Evolutionary conservation across 306 rosid species (phyloP), one percentile per base, ranked within the genome.

Genomic region (Ormosia emarginata): DNA sequence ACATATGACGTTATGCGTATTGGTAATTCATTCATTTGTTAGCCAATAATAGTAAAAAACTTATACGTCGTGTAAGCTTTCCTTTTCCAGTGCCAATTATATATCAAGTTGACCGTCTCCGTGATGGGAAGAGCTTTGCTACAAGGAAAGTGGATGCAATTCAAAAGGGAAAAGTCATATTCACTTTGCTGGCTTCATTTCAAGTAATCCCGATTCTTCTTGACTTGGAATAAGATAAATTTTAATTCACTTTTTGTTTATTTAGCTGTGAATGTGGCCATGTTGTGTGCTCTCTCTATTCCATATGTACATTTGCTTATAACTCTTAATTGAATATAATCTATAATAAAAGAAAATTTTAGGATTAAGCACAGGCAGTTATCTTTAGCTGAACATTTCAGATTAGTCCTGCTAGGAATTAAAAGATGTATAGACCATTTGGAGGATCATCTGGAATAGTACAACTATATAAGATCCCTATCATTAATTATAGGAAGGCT

Each of bases 51-150:
- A 49, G 70, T 63, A 15, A 50, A 71, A 34, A 36, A 11, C 2
- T 5, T 61, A 43, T 56, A 79, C 69, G 0, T 8, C 6, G 3
- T 81, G 14, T 53, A 29, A 75, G 58, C 18, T 73, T 74, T 80
- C 59, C 58, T 80, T 80, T 82, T 88, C 79, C 90, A 95, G 99
- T 90, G 64, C 99, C 99, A 58, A 95, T 95, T 79, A 78, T 93
- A 82, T 95, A 95, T 86, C 90, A 77, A 86, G 99, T 90, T 84
- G 40, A 79, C 30, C 89, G 97, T 46, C 14, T 93, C 30, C 98
- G 98, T 77, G 98, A 95, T 50, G 99, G 99, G 55, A 93, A 88
- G 83, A 95, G 98, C 86, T 95, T 95, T 86, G 97, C 98, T 67
- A 93, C 94, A n/a, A 89, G 99, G 78, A 88, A 80, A 88, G 99